A percentile compares a stretch with the other conserved stretches of the same genome.
Evolutionary conservation across 2,329 filamentous ascomycete genomes (phyloP).

Genomic region (Metarhizium robertsii): DNA sequence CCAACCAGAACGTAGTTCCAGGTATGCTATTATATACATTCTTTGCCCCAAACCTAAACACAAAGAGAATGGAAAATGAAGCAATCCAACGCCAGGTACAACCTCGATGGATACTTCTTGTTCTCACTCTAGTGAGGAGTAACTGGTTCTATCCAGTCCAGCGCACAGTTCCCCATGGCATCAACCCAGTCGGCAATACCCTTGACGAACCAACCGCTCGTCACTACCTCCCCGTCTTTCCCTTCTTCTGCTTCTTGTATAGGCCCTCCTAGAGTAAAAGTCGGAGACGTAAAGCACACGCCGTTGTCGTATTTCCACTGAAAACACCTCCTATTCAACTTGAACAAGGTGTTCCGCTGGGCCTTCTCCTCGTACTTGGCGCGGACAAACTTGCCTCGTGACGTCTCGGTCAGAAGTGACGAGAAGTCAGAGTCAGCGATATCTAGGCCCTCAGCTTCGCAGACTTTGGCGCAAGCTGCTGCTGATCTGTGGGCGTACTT

Average conservation of each 20-base stretch:
- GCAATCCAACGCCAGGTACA: not conserved
- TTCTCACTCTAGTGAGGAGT: not conserved
- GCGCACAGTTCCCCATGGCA: conserved; percentile 32
- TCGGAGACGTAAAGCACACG: conserved; percentile 32
- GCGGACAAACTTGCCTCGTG: conserved; percentile 18
- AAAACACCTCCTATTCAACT: conserved; percentile 31
- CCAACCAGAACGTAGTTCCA: not conserved
- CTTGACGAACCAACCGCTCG: conserved; percentile 36
- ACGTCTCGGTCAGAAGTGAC: conserved; percentile 17
- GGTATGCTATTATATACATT: not conserved
- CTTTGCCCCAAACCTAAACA: no score
- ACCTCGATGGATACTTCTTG: not conserved
- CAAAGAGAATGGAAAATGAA: not conserved
- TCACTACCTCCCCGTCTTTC: conserved; percentile 17
- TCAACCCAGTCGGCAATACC: conserved; percentile 39
- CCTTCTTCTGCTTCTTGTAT: conserved; percentile 16
- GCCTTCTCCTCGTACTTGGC: conserved; percentile 16
- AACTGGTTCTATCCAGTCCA: conserved; percentile 27
- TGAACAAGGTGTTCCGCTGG: conserved; percentile 12
- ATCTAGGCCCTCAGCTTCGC: conserved; percentile 29
- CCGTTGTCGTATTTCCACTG: conserved; percentile 37
- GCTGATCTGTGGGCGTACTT: conserved; percentile 34
- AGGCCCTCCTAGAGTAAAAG: conserved; percentile 34
- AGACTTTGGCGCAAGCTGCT: conserved; percentile 40
- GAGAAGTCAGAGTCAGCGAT: conserved; percentile 25